Base-by-base conservation (phyloP, 75 land plant species). In the Pinus tabuliformis region DNA sequence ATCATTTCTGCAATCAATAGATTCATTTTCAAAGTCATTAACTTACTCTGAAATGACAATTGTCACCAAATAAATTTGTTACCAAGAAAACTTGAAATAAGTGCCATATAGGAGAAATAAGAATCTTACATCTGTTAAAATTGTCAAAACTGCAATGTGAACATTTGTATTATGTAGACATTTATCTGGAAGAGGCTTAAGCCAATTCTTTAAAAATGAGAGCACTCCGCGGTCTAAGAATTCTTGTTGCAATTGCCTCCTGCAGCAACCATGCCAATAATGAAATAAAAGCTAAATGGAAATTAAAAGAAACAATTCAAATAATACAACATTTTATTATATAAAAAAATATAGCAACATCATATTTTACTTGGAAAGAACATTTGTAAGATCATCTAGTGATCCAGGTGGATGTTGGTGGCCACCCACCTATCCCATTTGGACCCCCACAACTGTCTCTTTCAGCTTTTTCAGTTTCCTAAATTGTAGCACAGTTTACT, bases 151-250 rank as follows among this genome's bases (percentile, higher is more conserved):
- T 26, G 98, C 94, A 52, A 85, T 82, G 21, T 98, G 92, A 60
- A 97, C 85, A 64, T 96, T 97, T 76, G 90, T 93, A 70, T 93
- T 97, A 5, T 98, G 99, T 56, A 97, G 80, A 71, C 99, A 95
- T n/a, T 98, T 98, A 87, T 97, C 99, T 20, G 99, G 99, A 6
- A 97, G 83, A 11, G 99, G 98, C 80, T 97, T 98, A 77, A 97
- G 94, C 99, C 99, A 97, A 54, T 86, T 91, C 78, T 88, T 97
- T 63, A 97, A 77, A 22, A 88, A 78, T 18, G 91, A 85, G 12
- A 97, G 58, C 3, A 97, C 93, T 28, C 99, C 99, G 77, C 94
- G 98, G 73, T 97, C 99, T 74, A 97, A 77, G 76, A 97, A 97
- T 59, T 97, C 99, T 79, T 89, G 91, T 79, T 97, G 99, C 76